Evolutionary conservation across 495 filamentous ascomycete genomes (phyloP), one percentile per base, ranked within the genome.

Genomic region (Neurospora terricola): DNA sequence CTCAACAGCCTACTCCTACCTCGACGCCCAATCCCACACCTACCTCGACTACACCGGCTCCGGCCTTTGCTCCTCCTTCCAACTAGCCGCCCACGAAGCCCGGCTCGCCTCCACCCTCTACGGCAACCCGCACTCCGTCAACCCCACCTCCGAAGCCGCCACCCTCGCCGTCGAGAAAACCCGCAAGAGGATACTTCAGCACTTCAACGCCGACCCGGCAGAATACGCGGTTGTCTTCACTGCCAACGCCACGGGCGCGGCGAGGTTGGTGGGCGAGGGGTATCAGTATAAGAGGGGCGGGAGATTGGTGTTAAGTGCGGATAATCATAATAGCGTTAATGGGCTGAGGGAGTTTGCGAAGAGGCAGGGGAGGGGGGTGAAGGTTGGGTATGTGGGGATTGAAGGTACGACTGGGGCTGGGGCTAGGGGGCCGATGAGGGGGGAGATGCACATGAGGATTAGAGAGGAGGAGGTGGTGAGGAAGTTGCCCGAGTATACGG

Each of bases 161-260:
- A 87, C 86, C 7, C 73, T 78, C 14, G 77, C 82, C 12, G 78
- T 90, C 6, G 83, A 89, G 9, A 71, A 77, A 4, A 82, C 87
- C 10, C 79, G 88, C 12, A 73, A 78, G 3, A 82, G 82, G 21
- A 79, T 87, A 18, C 83, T 91, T 0, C 66, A 76, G 2, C 86
- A 90, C 80, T 86, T 91, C 73, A 84, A 85, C 66, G 88, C 89
- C 4, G 81, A 84, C 38, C 85, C 87, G 0, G 81, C 83, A 23
- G 81, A 90, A 30, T 91, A 89, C 77, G 86, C 88, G 68, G 80
- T 91, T 10, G 81, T 91, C n/a, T 91, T 91, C 77, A 87, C 87
- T 0, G 76, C 84, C 8, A 91, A 91, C 75, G 88, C 89, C 12
- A 89, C 88, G 0, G 86, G 84, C 1, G 88, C 84, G 2, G 87